These are phyloP conservation scores for Leavenworthia alabamica DNA, from an alignment of 345 rosid species.

Conservation along the genomic window DNA sequence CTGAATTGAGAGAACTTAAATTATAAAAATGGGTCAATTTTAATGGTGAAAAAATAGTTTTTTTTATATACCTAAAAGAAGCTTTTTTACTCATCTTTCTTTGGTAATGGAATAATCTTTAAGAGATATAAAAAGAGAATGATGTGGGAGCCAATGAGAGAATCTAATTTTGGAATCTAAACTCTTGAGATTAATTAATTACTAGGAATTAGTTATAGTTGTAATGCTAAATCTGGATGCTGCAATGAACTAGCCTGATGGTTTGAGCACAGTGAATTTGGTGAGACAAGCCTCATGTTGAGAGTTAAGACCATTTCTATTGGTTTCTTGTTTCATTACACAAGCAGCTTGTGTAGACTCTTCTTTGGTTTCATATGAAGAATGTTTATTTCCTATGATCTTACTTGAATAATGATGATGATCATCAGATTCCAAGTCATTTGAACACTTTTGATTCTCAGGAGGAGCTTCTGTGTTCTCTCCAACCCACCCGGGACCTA, in stretches of 20 bases:
- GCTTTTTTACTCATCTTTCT: too few relatives aligned
- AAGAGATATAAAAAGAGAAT: too few relatives aligned
- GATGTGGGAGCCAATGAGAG: too few relatives aligned
- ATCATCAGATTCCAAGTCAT: conserved; percentile 22
- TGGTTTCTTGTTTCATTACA: conserved; percentile 34
- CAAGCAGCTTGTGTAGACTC: conserved; percentile 24
- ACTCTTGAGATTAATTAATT: too few relatives aligned
- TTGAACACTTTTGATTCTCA: conserved; percentile 21
- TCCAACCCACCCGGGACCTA: conserved; percentile 89
- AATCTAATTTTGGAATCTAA: too few relatives aligned
- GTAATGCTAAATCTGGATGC: conserved; percentile 81
- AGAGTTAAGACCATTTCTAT: conserved; percentile 21
- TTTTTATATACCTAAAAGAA: too few relatives aligned
- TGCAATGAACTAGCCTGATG: conserved; percentile 49
- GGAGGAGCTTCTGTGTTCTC: conserved; percentile 43
- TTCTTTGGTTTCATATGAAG: conserved; percentile 35
- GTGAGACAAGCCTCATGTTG: conserved; percentile 47
- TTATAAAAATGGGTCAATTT: too few relatives aligned
- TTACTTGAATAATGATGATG: conserved; percentile 30
- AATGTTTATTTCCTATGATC: conserved; percentile 27
- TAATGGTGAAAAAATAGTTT: too few relatives aligned
- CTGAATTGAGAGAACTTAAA: too few relatives aligned
- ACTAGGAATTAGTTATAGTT: conserved; percentile 43
- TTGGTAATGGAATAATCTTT: too few relatives aligned
- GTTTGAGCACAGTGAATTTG: conserved; percentile 50